Evolutionary conservation across 2,329 filamentous ascomycete species (phyloP).

Genomic region (Emmonsia crescens): DNA sequence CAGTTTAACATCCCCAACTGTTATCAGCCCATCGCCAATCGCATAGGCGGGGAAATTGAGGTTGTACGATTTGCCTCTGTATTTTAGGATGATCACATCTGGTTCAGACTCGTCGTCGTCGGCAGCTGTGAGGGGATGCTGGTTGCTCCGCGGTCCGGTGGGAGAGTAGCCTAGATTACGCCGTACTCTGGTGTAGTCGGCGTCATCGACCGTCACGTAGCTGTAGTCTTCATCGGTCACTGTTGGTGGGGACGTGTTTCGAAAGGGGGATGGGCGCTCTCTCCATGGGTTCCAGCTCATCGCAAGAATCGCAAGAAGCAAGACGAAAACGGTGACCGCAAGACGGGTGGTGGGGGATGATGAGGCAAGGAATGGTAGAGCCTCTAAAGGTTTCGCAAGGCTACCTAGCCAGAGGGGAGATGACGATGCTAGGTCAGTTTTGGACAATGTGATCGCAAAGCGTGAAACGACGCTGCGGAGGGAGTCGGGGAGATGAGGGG

Average conservation of each 20-base stretch:
- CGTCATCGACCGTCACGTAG: conserved; percentile 29
- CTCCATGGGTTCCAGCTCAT: conserved; percentile 16
- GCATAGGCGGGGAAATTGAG: conserved; percentile 37
- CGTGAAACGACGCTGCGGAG: background rate
- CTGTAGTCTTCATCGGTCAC: conserved; percentile 30
- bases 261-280: conserved; percentile 23
- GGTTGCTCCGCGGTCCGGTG: conserved; percentile 2
- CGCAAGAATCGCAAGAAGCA: background rate
- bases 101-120: conserved; percentile 26
- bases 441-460: conserved; percentile 11
- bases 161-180: background rate
- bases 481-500: conserved; percentile 20
- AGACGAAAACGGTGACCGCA: background rate
- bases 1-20: conserved; percentile 31
- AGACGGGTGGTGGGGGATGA: background rate
- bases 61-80: conserved; percentile 32
- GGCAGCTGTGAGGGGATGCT: conserved; percentile 9
- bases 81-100: conserved; percentile 34
- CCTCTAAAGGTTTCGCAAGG: background rate
- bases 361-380: background rate
- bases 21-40: conserved; percentile 36
- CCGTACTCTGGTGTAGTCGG: conserved; percentile 15
- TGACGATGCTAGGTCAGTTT: background rate
- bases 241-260: conserved; percentile 20
- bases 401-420: background rate